Evolutionary conservation across 2,329 filamentous ascomycete genomes (phyloP), one percentile per base, ranked within the genome.

Genomic region (Stachybotrys elegans): DNA sequence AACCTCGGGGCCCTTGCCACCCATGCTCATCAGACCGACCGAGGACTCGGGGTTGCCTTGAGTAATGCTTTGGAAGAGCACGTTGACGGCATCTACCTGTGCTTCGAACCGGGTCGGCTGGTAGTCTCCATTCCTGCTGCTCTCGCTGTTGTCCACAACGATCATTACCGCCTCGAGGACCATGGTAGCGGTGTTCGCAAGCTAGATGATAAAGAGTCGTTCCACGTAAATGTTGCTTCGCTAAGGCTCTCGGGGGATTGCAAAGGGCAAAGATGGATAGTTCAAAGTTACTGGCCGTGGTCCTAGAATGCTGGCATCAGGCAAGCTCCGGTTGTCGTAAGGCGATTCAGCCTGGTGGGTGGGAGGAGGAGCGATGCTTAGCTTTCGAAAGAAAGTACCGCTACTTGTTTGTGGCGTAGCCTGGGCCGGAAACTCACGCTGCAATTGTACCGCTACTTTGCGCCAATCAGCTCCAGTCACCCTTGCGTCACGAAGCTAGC

Each of bases 101-200:
- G 93, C 90, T 71, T 96, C 90, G 78, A 91, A 98, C 69, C 93
- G 83, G 55, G 91, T 94, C 47, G 93, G 92, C 62, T 88, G 86
- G 67, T 77, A 79, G 68, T 98, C 93, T 63, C 94, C 93, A 71
- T 98, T 98, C 65, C 93, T 84, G 75, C 89, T 95, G 73, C 87
- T 91, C 75, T 98, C 93, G 75, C 91, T 96, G 78, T 97, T 98
- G 79, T 98, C 93, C 61, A 97, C 89, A 78, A 97, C 84, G 69
- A 98, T 88, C 91, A 98, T 97, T 51, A 95, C 94, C 73, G 93
- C 94, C 83, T 98, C 93, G 70, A 98, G 84, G 71, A 85, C 88
- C 93, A 98, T 98, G 63, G 78, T 91, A 82, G 67, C 70, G 67
- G 67, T 58, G n/a, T n/a, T n/a, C n/a, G n/a, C n/a, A n/a, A n/a